Evolutionary conservation across 352 stramenopile species (phyloP).

Genomic region (Pythium periplocum): DNA sequence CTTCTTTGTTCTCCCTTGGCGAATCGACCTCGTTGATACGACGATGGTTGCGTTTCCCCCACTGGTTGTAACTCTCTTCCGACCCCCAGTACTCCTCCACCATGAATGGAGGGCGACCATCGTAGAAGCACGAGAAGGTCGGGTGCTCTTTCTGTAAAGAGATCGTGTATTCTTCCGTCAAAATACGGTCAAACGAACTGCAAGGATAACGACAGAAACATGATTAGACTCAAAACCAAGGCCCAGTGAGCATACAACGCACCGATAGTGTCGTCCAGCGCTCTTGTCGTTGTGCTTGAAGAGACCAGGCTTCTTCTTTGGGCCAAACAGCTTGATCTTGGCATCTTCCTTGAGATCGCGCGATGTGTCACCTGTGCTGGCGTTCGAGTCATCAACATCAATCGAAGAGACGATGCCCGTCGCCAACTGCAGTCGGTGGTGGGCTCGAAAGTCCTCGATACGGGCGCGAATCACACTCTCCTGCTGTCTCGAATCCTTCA

Average conservation of each 20-base stretch:
- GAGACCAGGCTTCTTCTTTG: slow-evolving; percentile 55
- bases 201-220: slow-evolving; percentile 1
- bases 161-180: slow-evolving; percentile 56
- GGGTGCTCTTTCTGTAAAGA: slow-evolving; percentile 50
- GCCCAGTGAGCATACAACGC: slow-evolving; percentile 6
- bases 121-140: slow-evolving; percentile 57
- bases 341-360: slow-evolving; percentile 29
- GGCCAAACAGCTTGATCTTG: slow-evolving; percentile 45
- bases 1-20: slow-evolving; percentile 25
- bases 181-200: slow-evolving; percentile 66
- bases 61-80: slow-evolving; percentile 50
- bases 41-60: slow-evolving; percentile 44
- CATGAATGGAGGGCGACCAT: slow-evolving; percentile 26
- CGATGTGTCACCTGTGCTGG: slow-evolving; percentile 2
- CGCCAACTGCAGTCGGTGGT: slow-evolving; percentile 75
- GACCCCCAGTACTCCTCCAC: slow-evolving; percentile 66
- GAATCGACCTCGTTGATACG: slow-evolving; percentile 26
- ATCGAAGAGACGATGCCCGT: slow-evolving; percentile 71
- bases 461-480: slow-evolving; percentile 59
- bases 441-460: slow-evolving; percentile 81
- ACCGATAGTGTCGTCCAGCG: slow-evolving; percentile 42
- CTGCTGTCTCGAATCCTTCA: slow-evolving; percentile 52
- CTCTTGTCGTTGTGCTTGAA: slow-evolving; percentile 57
- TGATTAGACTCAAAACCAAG: neutral
- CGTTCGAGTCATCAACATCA: slow-evolving; percentile 35